These are phyloP conservation scores for Aeminium ludgeri DNA, from an alignment of 495 filamentous ascomycete species.

Conservation along the genomic window DNA sequence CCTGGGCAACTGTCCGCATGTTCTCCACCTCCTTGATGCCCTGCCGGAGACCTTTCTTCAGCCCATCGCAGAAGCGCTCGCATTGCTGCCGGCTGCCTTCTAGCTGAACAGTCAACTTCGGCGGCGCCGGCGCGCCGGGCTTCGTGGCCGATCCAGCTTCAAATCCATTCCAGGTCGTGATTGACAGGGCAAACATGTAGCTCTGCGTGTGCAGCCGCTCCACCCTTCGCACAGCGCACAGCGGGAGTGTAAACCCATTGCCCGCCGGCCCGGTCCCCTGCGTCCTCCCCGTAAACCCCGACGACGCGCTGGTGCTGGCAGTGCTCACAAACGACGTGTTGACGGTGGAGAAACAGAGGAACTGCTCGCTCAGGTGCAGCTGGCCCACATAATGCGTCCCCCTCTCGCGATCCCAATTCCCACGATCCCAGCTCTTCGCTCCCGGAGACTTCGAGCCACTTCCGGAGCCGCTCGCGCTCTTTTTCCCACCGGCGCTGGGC, in stretches of 20 bases:
- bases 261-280: constrained; percentile 84
- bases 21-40: constrained; percentile 74
- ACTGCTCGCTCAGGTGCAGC: constrained; percentile 83
- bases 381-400: constrained; percentile 85
- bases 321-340: constrained; percentile 70
- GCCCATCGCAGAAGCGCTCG: constrained; percentile 86
- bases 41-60: constrained; percentile 74
- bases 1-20: constrained; percentile 54
- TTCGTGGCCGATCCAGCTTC: constrained; percentile 34
- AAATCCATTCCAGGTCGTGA: constrained; percentile 75
- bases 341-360: constrained; percentile 89
- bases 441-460: constrained; percentile 18
- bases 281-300: constrained; percentile 69
- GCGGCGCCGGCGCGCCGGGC: constrained; percentile 32
- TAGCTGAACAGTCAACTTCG: constrained; percentile 82
- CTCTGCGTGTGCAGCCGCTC: constrained; percentile 82
- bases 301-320: constrained; percentile 57
- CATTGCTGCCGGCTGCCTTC: constrained; percentile 75
- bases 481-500: constrained; percentile 32
- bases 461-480: constrained; percentile 18
- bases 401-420: constrained; percentile 20
- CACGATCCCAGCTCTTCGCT: constrained; percentile 40
- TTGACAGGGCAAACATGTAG: constrained; percentile 77
- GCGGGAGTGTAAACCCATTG: constrained; percentile 90
- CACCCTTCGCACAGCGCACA: constrained; percentile 78